Evolutionary conservation across 2,329 filamentous ascomycete species (phyloP).

Genomic region (Rhynchosporium graminicola): DNA sequence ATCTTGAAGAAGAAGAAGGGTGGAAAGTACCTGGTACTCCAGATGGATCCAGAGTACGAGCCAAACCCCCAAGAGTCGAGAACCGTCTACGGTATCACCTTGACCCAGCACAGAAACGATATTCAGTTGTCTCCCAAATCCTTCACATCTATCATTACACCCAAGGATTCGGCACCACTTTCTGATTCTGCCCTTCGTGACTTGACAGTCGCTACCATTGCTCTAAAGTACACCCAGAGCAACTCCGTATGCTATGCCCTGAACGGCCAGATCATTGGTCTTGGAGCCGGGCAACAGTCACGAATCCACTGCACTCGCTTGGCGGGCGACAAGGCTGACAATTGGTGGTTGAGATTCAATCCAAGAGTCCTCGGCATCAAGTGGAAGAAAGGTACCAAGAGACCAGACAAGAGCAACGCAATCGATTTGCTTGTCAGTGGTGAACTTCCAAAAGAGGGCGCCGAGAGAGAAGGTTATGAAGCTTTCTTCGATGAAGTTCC

Average conservation of each 20-base stretch:
- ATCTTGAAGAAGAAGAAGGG: constrained; percentile 98
- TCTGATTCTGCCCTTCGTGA: constrained; percentile 84
- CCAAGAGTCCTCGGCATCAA: constrained; percentile 82
- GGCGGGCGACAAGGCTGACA: constrained; percentile 96
- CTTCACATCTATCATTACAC: constrained; percentile 82
- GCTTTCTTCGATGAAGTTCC: constrained; percentile 89
- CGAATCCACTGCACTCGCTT: constrained; percentile 98
- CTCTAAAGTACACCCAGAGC: constrained; percentile 97
- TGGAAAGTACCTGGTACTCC: constrained; percentile 91
- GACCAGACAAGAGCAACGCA: constrained; percentile 95
- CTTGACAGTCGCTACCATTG: constrained; percentile 92
- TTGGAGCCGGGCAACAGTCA: constrained; percentile 95
- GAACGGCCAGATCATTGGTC: constrained; percentile 89
- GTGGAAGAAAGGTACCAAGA: constrained; percentile 98
- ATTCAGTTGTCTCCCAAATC: constrained; percentile 81
- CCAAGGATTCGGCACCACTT: constrained; percentile 73
- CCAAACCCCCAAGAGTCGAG: constrained; percentile 76
- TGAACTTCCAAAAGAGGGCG: constrained; percentile 77
- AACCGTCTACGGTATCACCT: constrained; percentile 85
- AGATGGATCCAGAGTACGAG: constrained; percentile 87
- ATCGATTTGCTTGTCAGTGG: constrained; percentile 94
- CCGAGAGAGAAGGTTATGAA: constrained; percentile 86
- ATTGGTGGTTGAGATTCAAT: constrained; percentile 99
- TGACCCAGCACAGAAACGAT: constrained; percentile 92
- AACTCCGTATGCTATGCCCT: constrained; percentile 98